Base-by-base conservation (phyloP, 2,329 filamentous ascomycete genomes). In the Rhytidhysteron rufulum region DNA sequence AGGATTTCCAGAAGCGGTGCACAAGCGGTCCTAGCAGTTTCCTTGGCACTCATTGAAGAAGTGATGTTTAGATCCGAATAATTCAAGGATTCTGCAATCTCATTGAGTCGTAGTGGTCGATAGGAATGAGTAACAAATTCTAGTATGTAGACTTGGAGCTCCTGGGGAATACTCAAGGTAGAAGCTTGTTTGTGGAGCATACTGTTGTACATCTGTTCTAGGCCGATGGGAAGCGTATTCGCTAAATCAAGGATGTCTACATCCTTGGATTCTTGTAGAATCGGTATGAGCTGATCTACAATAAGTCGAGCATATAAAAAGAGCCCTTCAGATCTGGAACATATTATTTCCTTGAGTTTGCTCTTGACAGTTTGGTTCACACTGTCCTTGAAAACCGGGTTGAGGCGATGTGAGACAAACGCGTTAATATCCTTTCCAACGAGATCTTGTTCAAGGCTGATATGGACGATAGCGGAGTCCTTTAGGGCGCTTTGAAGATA, bases 281-380 rank as follows among this genome's bases (percentile, higher is more conserved):
- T 4, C 3, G 32, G 15, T 13, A 34, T 34, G 4, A 66, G 44
- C 24, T 60, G 50, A 34, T 73, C 68, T 58, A 72, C 64, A 5
- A 67, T 63, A 3, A 74, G 60, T 31, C 61, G 64, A 1, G 70
- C 69, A 42, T 71, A 72, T 3, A 74, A 56, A 41, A 74, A 74
- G 1, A 72, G 48, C 1, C 70, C 70, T n/a, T 68, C 63, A 0
- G 66, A 67, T 4, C 53, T 51, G 3, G 60, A 62, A 3, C 59
- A 60, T 2, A 72, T 55, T 0, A 63, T 59, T 7, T 57, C 40
- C 18, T 40, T 45, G 16, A 57, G 46, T 6, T 30, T 10, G 3
- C 20, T 18, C 5, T 46, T n/a, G n/a, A n/a, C 42, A 16, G 40
- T 18, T 9, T 40, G 21, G 4, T 13, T 2, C 1, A 17, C 9